phyloP scores from a whole-genome alignment of 768 basidiomycete genomes.

The Boletus rubropictus region DNA sequence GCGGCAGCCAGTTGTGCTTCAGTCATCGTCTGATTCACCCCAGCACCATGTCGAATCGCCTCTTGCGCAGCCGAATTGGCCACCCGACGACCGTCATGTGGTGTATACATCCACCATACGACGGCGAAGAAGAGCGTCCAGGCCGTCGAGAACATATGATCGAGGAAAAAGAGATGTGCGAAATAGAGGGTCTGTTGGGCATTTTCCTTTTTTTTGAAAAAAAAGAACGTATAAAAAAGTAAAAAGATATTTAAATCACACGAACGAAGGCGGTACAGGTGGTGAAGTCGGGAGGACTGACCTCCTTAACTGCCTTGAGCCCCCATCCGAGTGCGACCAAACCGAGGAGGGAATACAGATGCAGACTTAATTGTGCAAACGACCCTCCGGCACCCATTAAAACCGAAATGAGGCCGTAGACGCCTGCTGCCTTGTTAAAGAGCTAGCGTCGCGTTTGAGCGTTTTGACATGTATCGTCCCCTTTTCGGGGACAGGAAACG shows the following conservation, averaged over 20 bases:
- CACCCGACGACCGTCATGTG: constrained; percentile 81
- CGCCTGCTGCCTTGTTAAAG: constrained; percentile 95
- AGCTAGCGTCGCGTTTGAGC: constrained; percentile 40
- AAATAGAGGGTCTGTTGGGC: constrained; percentile 79
- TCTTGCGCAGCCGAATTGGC: constrained; percentile 86
- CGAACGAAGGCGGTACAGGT: neutral
- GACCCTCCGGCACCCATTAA: constrained; percentile 88
- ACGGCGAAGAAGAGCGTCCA: constrained; percentile 93
- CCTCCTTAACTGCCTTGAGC: constrained; percentile 76
- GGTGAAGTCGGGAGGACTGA: constrained; percentile 34
- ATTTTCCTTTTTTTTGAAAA: constrained; percentile 61
- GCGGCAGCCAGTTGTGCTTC: constrained; percentile 62
- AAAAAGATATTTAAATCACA: constrained; percentile 9
- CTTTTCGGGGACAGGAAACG: neutral
- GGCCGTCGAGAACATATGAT: constrained; percentile 83
- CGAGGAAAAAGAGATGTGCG: constrained; percentile 86
- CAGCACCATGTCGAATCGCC: constrained; percentile 65
- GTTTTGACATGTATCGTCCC: neutral
- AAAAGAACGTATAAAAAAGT: neutral
- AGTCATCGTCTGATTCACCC: constrained; percentile 49
- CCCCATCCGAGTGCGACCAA: constrained; percentile 84
- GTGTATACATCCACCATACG: constrained; percentile 85
- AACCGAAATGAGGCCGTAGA: constrained; percentile 92
- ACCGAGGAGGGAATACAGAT: constrained; percentile 85
- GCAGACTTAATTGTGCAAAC: constrained; percentile 87